Evolutionary conservation across 345 rosid genomes (phyloP), one percentile per base, ranked within the genome.

Genomic region (Salix udensis): DNA sequence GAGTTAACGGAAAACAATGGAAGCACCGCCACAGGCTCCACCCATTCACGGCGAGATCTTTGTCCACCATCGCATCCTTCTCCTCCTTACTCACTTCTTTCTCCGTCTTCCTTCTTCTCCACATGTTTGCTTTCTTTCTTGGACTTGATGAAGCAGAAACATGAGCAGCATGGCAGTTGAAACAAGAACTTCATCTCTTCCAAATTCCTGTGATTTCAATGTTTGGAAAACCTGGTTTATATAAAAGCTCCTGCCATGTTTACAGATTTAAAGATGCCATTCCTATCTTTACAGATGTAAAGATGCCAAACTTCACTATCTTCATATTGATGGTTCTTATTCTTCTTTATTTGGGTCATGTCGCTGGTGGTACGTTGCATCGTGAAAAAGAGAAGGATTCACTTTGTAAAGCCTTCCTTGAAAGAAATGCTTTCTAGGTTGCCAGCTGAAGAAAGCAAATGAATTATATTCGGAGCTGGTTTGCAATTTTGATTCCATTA

Each of bases 81-180:
- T 36, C 37, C 37, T 36, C 37, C 37, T 36, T 36, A 36, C 37
- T 36, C 6, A 36, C 37, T 5, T 5, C 1, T 5, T 36, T 36
- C 37, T 5, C 7, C 0, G 7, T n/a, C 58, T 53, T 75, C 69
- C 84, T 7, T 19, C 71, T 67, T 70, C 83, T 81, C 74, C 76
- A 82, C 73, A 23, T 81, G 80, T 74, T 87, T 88, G 67, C 72
- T 48, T 68, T 82, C 85, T 76, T 86, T 83, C 37, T 36, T 36
- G 79, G 83, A 23, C 82, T 84, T 83, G 80, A 82, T 40, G 82
- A 78, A 82, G 83, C 87, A 85, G 89, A 88, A 86, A 69, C 88
- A 86, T 13, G 87, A 78, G 80, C 87, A 85, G 8, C 87, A 78
- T 53, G 84, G 88, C 76, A 87, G 65, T 74, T 85, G 80, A 67